phyloP scores from a whole-genome alignment of 1,284 basidiomycete genomes.

The Schizophyllum amplum region DNA sequence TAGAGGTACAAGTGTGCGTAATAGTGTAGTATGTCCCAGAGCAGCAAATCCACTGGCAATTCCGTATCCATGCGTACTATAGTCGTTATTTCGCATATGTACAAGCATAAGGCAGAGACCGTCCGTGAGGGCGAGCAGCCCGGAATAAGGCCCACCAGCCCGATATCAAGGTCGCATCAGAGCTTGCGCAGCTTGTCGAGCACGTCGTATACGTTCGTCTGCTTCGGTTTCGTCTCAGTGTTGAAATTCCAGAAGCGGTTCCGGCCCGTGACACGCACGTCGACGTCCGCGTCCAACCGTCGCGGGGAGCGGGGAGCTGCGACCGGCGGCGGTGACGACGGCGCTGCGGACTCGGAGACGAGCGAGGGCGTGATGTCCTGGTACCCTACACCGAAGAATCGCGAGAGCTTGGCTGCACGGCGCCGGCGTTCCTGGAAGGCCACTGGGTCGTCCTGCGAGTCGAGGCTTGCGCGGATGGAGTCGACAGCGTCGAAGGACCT shows the following conservation, averaged over 20 bases:
- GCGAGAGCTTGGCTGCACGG: slow-evolving; percentile 45
- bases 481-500: slow-evolving; percentile 3
- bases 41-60: neutral
- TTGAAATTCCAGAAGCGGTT: slow-evolving; percentile 32
- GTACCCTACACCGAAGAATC: slow-evolving; percentile 52
- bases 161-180: neutral
- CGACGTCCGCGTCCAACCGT: slow-evolving; percentile 22
- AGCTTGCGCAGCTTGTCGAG: neutral
- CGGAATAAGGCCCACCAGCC: neutral
- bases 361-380: slow-evolving; percentile 29
- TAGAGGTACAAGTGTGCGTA: slow-evolving; percentile 3
- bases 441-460: neutral
- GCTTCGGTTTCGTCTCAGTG: slow-evolving; percentile 26
- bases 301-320: slow-evolving; percentile 6
- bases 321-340: no score
- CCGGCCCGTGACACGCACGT: slow-evolving; percentile 25
- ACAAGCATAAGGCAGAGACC: neutral
- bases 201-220: neutral
- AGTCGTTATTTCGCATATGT: neutral
- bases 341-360: neutral
- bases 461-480: neutral
- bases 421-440: slow-evolving; percentile 34
- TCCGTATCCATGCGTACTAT: neutral
- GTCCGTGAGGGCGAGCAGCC: neutral
- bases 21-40: neutral